Conservation (phyloP, 2,329 filamentous ascomycete genomes). For the Blastomyces silverae region DNA sequence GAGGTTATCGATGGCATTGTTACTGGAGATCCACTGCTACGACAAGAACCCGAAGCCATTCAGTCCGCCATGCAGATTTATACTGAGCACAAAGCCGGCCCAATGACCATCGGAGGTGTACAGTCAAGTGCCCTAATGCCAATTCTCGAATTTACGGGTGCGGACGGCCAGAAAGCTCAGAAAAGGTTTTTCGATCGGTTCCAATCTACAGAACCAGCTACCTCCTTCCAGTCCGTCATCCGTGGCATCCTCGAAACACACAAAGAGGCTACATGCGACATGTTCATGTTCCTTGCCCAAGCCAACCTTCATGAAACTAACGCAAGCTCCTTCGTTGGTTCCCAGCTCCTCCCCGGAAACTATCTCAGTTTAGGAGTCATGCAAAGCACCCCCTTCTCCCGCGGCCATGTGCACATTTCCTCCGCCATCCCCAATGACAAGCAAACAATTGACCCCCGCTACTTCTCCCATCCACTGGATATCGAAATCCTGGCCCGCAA, state of each 20-base stretch:
- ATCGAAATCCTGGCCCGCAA: slow-evolving; percentile 23
- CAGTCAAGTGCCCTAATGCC: slow-evolving; percentile 19
- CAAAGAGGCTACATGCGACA: slow-evolving; percentile 17
- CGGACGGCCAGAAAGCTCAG: neutral
- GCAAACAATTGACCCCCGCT: slow-evolving; percentile 30
- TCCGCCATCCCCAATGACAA: slow-evolving; percentile 25
- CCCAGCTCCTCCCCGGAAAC: neutral
- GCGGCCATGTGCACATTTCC: slow-evolving; percentile 29
- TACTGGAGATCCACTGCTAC: slow-evolving; percentile 29
- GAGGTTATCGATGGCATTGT: slow-evolving; percentile 32
- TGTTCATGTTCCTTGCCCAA: slow-evolving; percentile 30
- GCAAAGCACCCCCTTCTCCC: slow-evolving; percentile 29
- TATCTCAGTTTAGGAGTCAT: slow-evolving; percentile 25
- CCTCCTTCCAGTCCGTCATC: neutral
- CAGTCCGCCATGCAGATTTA: slow-evolving; percentile 33
- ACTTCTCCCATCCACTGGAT: slow-evolving; percentile 29
- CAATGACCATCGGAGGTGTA: slow-evolving; percentile 14
- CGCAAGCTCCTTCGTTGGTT: slow-evolving; percentile 6
- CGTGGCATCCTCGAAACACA: slow-evolving; percentile 1
- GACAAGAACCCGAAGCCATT: slow-evolving; percentile 40
- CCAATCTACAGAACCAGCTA: neutral
- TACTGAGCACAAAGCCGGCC: slow-evolving; percentile 15
- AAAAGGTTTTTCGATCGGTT: neutral
- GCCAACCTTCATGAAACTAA: slow-evolving; percentile 24
- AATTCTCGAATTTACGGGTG: slow-evolving; percentile 14